Base-by-base conservation (phyloP, 257 asterid genomes). In the Prunella vulgaris region DNA sequence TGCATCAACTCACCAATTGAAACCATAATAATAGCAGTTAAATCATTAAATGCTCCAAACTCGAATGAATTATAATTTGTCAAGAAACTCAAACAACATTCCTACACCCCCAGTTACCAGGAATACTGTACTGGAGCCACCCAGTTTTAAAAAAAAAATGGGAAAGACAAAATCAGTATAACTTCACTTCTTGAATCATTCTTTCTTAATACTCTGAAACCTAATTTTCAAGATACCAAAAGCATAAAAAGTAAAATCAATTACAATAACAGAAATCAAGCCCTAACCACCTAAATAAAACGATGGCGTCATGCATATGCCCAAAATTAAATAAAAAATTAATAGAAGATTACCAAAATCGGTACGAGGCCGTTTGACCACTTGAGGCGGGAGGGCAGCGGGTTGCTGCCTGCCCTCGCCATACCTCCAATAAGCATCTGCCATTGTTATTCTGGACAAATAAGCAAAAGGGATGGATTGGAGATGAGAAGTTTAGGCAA, bases 361-460 rank as follows among this genome's bases (percentile, higher is more conserved):
- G 0, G 90, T 4, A 66, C 96, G 94, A 48, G 95, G 90, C 17
- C 97, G 89, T 77, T 92, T 92, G 9, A 79, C 78, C n/a, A 66
- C 72, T 54, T 73, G 85, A 67, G 86, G 68, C 51, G 78, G 73
- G 52, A 89, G 78, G 37, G 78, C 76, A 27, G 84, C 74, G 30
- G 74, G 72, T 76, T 67, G 92, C 83, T 85, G 96, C 79, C 80
- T 63, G 40, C 71, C 79, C 35, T 82, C 93, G 52, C 81, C 68
- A 84, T 82, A 86, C 73, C 89, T 81, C 98, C 92, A 87, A 72
- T 89, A 92, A 63, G 86, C 83, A 64, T 87, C 96, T 48, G 83
- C 87, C 98, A 92, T 91, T 9, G 13, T 20, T 56, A 27, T 44
- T 57, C 10, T 12, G n/a, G 76, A 2, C 32, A 10, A 40, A 44